Evolutionary conservation across 2,329 filamentous ascomycete genomes (phyloP).

Genomic region (Aspergillus sp.): DNA sequence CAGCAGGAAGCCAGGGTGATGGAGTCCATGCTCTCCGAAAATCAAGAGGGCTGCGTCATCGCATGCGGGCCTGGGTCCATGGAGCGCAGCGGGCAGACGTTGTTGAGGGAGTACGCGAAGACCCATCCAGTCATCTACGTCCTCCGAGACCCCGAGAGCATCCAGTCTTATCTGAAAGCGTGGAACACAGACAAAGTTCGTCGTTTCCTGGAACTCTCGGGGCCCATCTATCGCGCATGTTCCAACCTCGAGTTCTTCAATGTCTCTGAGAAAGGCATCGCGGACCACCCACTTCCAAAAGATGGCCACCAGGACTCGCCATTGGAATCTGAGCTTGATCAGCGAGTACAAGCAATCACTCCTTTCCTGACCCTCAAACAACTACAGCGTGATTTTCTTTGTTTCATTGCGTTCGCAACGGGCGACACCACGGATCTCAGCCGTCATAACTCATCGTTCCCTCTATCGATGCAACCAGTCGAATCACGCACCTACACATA

Average conservation of each 20-base stretch:
- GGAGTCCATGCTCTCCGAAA: slow-evolving; percentile 59
- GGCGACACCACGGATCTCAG: slow-evolving; percentile 34
- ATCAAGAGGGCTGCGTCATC: slow-evolving; percentile 65
- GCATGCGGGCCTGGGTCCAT: slow-evolving; percentile 71
- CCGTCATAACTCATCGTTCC: slow-evolving; percentile 54
- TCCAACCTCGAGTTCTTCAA: slow-evolving; percentile 79
- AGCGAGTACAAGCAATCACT: slow-evolving; percentile 47
- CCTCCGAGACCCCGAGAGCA: slow-evolving; percentile 64
- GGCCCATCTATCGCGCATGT: slow-evolving; percentile 62
- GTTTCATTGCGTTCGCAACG: slow-evolving; percentile 65
- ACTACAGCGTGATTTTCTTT: slow-evolving; percentile 69
- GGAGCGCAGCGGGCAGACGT: slow-evolving; percentile 62
- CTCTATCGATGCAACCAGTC: slow-evolving; percentile 62
- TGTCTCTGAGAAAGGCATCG: slow-evolving; percentile 57
- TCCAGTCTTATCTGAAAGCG: slow-evolving; percentile 64
- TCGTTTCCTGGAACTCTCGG: slow-evolving; percentile 56
- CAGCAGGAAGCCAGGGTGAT: slow-evolving; percentile 65
- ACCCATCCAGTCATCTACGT: slow-evolving; percentile 72
- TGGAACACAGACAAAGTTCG: slow-evolving; percentile 58
- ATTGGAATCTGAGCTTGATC: slow-evolving; percentile 35
- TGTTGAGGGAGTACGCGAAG: slow-evolving; percentile 63
- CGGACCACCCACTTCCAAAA: slow-evolving; percentile 26
- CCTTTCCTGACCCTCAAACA: slow-evolving; percentile 69
- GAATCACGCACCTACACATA: slow-evolving; percentile 67
- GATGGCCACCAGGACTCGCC: slow-evolving; percentile 29